Percentiles rank a stretch among this genome's conserved stretches.
phyloP scores from a whole-genome alignment of 2,329 filamentous ascomycete species.

The Aureobasidium sp. region DNA sequence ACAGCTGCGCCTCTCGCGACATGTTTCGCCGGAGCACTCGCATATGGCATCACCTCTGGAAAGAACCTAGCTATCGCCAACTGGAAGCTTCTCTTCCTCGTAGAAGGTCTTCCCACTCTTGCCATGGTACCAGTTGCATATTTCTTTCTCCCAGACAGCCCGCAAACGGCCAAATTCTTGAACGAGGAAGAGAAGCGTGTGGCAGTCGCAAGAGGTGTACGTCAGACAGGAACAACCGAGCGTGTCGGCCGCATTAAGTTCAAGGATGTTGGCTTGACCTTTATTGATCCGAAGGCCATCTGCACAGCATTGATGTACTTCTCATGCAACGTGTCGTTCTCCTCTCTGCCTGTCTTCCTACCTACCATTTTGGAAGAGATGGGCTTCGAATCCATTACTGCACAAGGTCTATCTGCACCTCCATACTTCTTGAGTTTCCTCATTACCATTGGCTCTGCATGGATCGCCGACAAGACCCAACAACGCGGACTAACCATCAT shows the following conservation, averaged over 20 bases:
- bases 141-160: constrained; percentile 45
- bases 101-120: constrained; percentile 56
- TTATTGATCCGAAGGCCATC: constrained; percentile 28
- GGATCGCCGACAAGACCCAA: constrained; percentile 55
- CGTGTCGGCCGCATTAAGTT: constrained; percentile 34
- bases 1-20: constrained; percentile 60
- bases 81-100: constrained; percentile 55
- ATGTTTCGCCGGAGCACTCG: constrained; percentile 62
- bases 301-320: constrained; percentile 46
- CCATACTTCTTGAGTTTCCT: constrained; percentile 62
- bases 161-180: constrained; percentile 44
- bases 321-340: constrained; percentile 56
- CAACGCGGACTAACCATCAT: constrained; percentile 56
- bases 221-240: constrained; percentile 39
- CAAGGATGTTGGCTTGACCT: constrained; percentile 39
- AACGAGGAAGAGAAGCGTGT: constrained; percentile 50
- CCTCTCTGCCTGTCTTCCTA: constrained; percentile 38
- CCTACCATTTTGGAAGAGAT: constrained; percentile 43
- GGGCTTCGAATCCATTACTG: constrained; percentile 58
- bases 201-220: constrained; percentile 44
- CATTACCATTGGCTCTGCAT: constrained; percentile 50
- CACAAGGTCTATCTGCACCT: constrained; percentile 64
- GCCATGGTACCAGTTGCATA: constrained; percentile 47
- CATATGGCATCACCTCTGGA: constrained; percentile 56
- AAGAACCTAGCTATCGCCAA: constrained; percentile 43